Conservation (phyloP, 2,329 filamentous ascomycete species). For the Cercospora sp. region DNA sequence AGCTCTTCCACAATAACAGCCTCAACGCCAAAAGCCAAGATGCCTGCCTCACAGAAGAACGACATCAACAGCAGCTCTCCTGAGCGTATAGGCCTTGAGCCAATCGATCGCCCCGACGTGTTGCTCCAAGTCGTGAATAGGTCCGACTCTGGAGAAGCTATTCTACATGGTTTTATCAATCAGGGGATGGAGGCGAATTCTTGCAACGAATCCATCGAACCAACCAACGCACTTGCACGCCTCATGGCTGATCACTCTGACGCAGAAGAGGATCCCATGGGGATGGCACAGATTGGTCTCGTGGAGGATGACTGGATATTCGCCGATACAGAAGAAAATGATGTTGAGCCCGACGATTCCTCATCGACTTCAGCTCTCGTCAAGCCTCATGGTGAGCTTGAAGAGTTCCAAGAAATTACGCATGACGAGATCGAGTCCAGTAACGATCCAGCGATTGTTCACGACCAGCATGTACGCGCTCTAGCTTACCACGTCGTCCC, state of each 20-base stretch:
- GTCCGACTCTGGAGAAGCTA: background rate
- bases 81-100: background rate
- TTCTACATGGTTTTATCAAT: background rate
- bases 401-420: background rate
- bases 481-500: background rate
- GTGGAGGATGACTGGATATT: background rate
- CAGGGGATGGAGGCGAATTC: fast-evolving
- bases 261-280: background rate
- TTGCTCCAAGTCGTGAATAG: background rate
- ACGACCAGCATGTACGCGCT: background rate
- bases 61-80: background rate
- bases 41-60: background rate
- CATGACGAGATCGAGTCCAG: background rate
- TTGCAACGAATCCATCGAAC: background rate
- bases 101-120: too few relatives aligned
- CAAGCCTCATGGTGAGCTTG: background rate
- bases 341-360: background rate
- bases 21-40: background rate
- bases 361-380: background rate
- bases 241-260: background rate
- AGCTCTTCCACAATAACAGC: background rate
- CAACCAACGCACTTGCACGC: background rate
- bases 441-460: background rate
- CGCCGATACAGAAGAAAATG: background rate
- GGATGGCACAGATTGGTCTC: background rate